Base-by-base conservation (phyloP, 2,329 filamentous ascomycete species). In the Stagonosporopsis tanaceti region DNA sequence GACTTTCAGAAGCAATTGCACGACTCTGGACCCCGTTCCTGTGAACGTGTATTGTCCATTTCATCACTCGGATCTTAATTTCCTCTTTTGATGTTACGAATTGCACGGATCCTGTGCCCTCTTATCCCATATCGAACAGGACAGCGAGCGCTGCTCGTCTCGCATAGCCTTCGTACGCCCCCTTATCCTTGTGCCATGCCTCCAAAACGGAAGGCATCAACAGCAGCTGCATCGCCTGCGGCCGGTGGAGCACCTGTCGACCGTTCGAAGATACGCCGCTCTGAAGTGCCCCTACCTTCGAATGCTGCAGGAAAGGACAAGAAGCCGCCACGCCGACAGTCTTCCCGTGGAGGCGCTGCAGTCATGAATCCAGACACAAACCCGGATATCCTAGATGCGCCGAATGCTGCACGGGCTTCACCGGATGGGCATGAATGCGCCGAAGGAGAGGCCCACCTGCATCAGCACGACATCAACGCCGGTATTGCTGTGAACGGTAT, bases 351-450 rank as follows among this genome's bases (percentile, higher is more conserved):
- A 57, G 58, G 62, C 41, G 42, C 61, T 37, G 62, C 65, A n/a
- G 53, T 55, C 27, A 70, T 62, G 9, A 73, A 77, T 61, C 74
- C 76, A 45, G 65, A 75, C 37, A 44, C 60, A 50, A 80, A 79
- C 51, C 65, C 67, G 34, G 77, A 80, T 15, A 68, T 81, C 17
- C 52, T 80, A 9, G 79, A 81, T 59, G 78, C 76, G 4, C 70
- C 76, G 4, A 69, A 73, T 57, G 78, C 79, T 12, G 63, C 76
- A 38, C 71, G 78, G 39, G 78, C 79, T 37, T 81, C 79, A 47
- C 79, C 79, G 15, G 79, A 81, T 57, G 72, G 72, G 58, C 75
- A 69, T 44, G 67, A 70, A 38, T 57, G 54, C 50, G 39, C 54
- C 50, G 54, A 53, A 38, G 32, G 11, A 35, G 59, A 61, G 34